Base-by-base conservation (phyloP, 495 filamentous ascomycete genomes). In the Podospora tetraspora region DNA sequence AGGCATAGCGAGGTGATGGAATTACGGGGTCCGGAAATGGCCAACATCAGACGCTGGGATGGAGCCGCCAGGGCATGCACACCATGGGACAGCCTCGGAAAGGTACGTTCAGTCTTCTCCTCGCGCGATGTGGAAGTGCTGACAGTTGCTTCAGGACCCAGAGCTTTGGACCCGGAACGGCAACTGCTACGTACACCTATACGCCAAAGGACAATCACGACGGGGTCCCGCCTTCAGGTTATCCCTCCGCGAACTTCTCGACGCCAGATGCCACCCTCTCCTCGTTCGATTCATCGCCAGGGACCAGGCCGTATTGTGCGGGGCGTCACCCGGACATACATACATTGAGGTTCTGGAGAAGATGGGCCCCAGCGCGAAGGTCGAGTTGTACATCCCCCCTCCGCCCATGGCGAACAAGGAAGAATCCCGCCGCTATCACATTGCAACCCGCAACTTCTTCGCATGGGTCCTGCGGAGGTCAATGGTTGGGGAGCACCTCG, bases 371-470 rank as follows among this genome's bases (percentile, higher is more conserved):
- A 78, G 74, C 60, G 69, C 68, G 30, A 77, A 71, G 23, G 79
- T 83, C 68, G 86, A 90, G 62, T 79, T 91, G 24, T 90, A 87
- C 74, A 87, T 91, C 25, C 86, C 89, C 10, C 78, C 87, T 6
- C 89, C 89, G 19, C 67, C 80, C 6, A 73, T 77, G 56, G 71
- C 78, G 12, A 80, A 80, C 34, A 78, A 84, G 69, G 79, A 83
- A 19, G 81, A 84, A 52, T 78, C 82, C 5, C 84, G 86, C 65
- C 71, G 77, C 16, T 88, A 87, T 68, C 87, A 91, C 68, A 64
- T 89, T 16, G 84, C 86, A 2, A 89, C 84, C 0, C 83, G 89
- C n/a, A 91, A 91, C 68, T 85, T 91, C 70, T 87, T 91, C 64
- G 89, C 89, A 52, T 91, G 84, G 79, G 75, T 89, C 12, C 84